Evolutionary conservation across 1,284 basidiomycete species (phyloP).

Genomic region (Cutaneotrichosporon spelunceum): DNA sequence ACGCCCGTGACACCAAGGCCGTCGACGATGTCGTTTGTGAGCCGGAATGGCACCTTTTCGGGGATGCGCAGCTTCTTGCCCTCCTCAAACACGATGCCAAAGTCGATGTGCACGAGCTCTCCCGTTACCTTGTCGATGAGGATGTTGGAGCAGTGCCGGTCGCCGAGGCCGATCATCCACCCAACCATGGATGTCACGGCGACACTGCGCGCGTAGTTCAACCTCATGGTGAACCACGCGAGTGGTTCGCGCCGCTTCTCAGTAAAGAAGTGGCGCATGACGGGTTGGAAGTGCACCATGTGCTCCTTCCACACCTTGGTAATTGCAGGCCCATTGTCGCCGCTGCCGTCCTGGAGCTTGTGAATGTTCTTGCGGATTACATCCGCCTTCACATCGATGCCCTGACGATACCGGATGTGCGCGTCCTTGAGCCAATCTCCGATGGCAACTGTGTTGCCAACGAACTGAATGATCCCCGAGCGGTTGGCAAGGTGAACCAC

Average conservation of each 20-base stretch:
- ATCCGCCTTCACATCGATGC: constrained; percentile 26
- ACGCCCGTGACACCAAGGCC: constrained; percentile 88
- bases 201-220: constrained; percentile 85
- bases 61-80: constrained; percentile 78
- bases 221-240: constrained; percentile 87
- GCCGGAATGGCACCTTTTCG: constrained; percentile 88
- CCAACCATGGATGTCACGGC: constrained; percentile 94
- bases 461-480: constrained; percentile 89
- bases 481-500: constrained; percentile 79
- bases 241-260: constrained; percentile 82
- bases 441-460: constrained; percentile 72
- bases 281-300: constrained; percentile 66
- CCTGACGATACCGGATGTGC: constrained; percentile 55
- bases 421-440: constrained; percentile 61
- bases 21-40: constrained; percentile 90
- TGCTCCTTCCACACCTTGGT: constrained; percentile 58
- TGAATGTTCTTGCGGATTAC: constrained; percentile 31
- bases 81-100: constrained; percentile 97
- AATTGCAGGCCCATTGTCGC: constrained; percentile 40
- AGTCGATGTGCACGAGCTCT: constrained; percentile 90
- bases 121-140: constrained; percentile 78
- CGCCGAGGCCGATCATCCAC: constrained; percentile 86
- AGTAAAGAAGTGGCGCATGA: constrained; percentile 92
- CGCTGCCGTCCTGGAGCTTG: constrained; percentile 43
- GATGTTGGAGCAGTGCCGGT: constrained; percentile 90